phyloP scores from a whole-genome alignment of 108 stramenopile species.

The Cyclotella baltica region DNA sequence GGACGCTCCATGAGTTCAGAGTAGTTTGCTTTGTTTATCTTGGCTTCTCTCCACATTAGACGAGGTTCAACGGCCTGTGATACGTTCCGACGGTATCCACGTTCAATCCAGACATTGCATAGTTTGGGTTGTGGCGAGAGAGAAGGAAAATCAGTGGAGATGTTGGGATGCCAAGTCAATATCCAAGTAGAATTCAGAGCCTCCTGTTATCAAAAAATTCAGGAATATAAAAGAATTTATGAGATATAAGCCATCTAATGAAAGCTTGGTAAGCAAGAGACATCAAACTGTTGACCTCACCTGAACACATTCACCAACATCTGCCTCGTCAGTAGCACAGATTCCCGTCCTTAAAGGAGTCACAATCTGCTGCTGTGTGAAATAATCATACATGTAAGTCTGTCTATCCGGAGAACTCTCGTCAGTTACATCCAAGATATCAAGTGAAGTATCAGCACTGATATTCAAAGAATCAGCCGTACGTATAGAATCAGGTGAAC shows the following conservation, averaged over 20 bases:
- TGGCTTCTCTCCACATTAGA: conserved; percentile 71
- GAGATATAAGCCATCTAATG: not conserved
- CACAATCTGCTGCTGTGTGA: not conserved
- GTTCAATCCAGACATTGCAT: conserved; percentile 67
- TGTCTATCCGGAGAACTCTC: conserved; percentile 24
- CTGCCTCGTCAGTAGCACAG: conserved; percentile 28
- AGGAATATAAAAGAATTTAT: not conserved
- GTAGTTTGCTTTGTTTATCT: not conserved
- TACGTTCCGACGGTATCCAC: conserved; percentile 65
- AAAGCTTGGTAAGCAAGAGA: not conserved
- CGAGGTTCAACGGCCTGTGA: conserved; percentile 74
- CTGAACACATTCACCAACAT: conserved; percentile 41
- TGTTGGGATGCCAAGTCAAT: conserved; percentile 27
- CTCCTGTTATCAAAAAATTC: conserved; percentile 11
- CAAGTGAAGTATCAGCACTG: too few species aligned
- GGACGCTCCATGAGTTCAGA: conserved; percentile 31
- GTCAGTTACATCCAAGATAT: not conserved
- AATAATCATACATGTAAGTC: conserved; percentile 49
- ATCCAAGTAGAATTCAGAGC: conserved; percentile 49
- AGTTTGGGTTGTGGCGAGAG: conserved; percentile 27
- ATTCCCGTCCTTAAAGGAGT: conserved; percentile 35
- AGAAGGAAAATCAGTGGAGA: not conserved
- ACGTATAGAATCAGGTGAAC: conserved; percentile 17
- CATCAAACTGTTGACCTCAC: conserved; percentile 8
- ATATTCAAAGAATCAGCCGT: too few species aligned